phyloP scores from a whole-genome alignment of 139 green algal species.

The Deuterostichococcus epilithicus region DNA sequence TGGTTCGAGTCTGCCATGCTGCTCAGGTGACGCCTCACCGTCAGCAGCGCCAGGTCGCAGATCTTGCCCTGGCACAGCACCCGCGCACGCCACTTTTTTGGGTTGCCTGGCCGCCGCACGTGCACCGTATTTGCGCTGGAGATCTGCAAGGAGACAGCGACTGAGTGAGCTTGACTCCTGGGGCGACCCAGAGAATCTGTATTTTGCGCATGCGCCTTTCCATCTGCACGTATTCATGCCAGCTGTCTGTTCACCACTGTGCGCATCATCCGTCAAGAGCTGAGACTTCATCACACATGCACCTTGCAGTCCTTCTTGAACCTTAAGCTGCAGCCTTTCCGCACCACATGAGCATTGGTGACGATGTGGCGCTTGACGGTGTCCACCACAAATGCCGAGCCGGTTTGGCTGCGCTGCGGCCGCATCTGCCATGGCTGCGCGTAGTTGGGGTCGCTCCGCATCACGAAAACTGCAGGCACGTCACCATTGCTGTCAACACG shows the following conservation, averaged over 20 bases:
- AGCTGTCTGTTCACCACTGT: too few species aligned
- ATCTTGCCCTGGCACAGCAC: slow-evolving; percentile 66
- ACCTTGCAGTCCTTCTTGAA: too few species aligned
- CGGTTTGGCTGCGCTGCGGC: slow-evolving; percentile 49
- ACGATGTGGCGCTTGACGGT: slow-evolving; percentile 47
- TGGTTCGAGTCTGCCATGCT: too few species aligned
- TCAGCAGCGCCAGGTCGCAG: slow-evolving; percentile 77
- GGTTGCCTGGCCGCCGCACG: slow-evolving; percentile 67
- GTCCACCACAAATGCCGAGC: slow-evolving; percentile 73
- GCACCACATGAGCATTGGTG: slow-evolving; percentile 78
- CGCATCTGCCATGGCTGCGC: slow-evolving; percentile 75
- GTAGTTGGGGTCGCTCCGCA: slow-evolving; percentile 63
- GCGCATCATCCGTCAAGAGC: too few species aligned
- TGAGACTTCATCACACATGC: too few species aligned
- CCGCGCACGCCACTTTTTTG: slow-evolving; percentile 72
- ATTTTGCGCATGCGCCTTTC: too few species aligned
- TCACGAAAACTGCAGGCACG: slow-evolving; percentile 63
- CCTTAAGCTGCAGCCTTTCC: slow-evolving; percentile 3
- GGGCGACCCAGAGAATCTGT: too few species aligned
- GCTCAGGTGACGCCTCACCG: slow-evolving; percentile 29
- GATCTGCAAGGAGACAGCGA: slow-evolving; percentile 35
- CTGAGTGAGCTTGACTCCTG: too few species aligned
- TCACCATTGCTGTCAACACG: too few species aligned
- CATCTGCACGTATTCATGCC: too few species aligned
- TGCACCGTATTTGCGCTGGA: slow-evolving; percentile 61